phyloP scores from a whole-genome alignment of 2,329 filamentous ascomycete genomes.

The Colletotrichum sublineola region DNA sequence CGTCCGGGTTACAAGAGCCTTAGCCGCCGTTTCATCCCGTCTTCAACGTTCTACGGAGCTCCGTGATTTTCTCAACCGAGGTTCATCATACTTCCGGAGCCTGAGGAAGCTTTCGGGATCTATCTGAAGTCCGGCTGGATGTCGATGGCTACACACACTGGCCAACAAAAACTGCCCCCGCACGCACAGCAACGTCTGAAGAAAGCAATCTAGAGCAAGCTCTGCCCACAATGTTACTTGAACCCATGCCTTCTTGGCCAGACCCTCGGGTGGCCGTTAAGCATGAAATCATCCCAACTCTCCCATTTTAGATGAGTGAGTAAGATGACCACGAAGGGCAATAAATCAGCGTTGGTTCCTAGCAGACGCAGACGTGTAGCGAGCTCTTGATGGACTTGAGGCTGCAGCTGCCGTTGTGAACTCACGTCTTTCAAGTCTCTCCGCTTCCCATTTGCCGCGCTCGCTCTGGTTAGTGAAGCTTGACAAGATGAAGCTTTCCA shows the following conservation, averaged over 20 bases:
- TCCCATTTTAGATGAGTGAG: not conserved
- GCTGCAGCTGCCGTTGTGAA: not conserved
- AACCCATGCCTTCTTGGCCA: not conserved
- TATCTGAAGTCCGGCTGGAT: not conserved
- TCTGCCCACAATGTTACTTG: conserved; percentile 9
- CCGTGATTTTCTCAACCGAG: conserved; percentile 16
- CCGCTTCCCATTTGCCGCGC: not conserved
- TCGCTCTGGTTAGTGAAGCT: conserved; percentile 11
- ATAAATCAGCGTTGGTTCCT: not conserved
- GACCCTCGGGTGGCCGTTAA: not conserved
- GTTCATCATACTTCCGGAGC: not conserved
- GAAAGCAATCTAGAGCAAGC: conserved; percentile 10
- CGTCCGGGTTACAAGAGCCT: not conserved
- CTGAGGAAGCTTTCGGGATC: not conserved
- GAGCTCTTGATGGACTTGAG: not conserved
- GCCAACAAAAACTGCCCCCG: not conserved
- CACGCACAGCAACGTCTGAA: conserved; percentile 3
- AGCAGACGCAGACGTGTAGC: not conserved
- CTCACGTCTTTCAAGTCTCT: not conserved
- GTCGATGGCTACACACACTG: too few relatives aligned
- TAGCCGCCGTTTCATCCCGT: conserved; percentile 19
- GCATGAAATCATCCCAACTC: conserved; percentile 2
- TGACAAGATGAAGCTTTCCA: conserved; percentile 12
- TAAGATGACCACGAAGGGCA: too few relatives aligned
- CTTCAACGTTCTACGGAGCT: conserved; percentile 22